Conservation (phyloP, 768 basidiomycete genomes). For the Psilocybe sp. region DNA sequence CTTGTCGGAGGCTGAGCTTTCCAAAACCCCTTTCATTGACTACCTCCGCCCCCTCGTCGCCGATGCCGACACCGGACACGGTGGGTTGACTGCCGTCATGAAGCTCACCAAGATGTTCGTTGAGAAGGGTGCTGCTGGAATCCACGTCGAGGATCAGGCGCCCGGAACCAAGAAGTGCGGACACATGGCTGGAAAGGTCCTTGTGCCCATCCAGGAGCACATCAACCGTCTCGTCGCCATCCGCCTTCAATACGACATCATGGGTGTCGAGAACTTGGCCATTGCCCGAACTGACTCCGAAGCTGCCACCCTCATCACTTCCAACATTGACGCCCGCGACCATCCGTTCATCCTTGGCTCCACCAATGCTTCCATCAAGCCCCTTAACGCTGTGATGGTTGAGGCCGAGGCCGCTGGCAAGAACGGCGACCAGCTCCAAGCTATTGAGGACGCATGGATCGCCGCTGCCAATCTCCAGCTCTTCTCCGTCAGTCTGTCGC, state of each 20-base stretch:
- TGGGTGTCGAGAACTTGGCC: conserved; percentile 94
- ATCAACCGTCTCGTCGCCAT: conserved; percentile 98
- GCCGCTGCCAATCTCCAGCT: conserved; percentile 73
- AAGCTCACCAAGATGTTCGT: conserved; percentile 99
- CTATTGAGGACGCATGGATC: conserved; percentile 88
- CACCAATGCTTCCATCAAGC: conserved; percentile 68
- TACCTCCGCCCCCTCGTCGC: conserved; percentile 94
- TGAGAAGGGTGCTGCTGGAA: conserved; percentile 96
- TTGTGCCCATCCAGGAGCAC: conserved; percentile 96
- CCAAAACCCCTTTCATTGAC: conserved; percentile 71
- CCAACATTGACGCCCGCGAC: conserved; percentile 97
- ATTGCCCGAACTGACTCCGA: conserved; percentile 96
- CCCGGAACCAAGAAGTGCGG: conserved; percentile 96
- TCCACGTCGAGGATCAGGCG: conserved; percentile 98
- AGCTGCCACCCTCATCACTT: conserved; percentile 94
- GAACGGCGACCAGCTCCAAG: conserved; percentile 77
- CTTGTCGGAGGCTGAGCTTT: conserved; percentile 69
- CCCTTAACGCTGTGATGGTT: conserved; percentile 79
- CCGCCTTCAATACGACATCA: conserved; percentile 95
- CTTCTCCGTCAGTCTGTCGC: conserved; percentile 70
- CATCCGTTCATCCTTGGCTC: conserved; percentile 94
- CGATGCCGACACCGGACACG: conserved; percentile 98
- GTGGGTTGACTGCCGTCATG: conserved; percentile 97
- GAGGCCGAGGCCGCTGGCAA: conserved; percentile 82
- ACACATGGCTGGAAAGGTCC: conserved; percentile 94